Evolutionary conservation across 805 yeast species (phyloP), one percentile per base, ranked within the genome.

Genomic region (Kodamaea leandrae): DNA sequence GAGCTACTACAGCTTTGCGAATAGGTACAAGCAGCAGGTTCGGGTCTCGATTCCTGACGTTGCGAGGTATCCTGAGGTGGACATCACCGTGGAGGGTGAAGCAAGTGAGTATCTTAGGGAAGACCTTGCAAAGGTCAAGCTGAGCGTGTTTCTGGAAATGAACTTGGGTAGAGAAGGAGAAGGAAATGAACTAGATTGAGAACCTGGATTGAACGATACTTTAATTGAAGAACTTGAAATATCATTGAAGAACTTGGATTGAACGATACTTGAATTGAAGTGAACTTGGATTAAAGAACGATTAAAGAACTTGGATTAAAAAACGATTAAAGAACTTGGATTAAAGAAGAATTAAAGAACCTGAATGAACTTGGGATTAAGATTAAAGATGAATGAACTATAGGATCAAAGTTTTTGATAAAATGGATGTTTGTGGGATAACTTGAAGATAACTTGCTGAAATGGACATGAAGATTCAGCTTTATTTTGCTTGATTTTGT

Each of bases 1-100:
- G 8, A 34, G 44, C 18, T 59, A 56, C 41, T 55, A 45, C 36
- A 50, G 50, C 36, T 45, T 44, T 13, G 33, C 27, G 4, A 38
- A 21, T 5, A 48, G 44, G 26, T 49, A 46, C 29, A 57, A 56
- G 39, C 24, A 29, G 14, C n/a, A 16, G 6, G 12, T 48, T 10
- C 42, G 26, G 13, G 25, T 39, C 16, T 14, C 18, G 7, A 23
- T 47, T 23, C 42, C 38, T 2, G 32, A 26, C 27, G 21, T 27
- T 7, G 30, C 28, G 6, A 16, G 17, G 15, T 39, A 33, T 15
- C 43, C 43, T 18, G 32, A 34, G 27, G 32, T 27, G 14, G 37
- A 32, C 5, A 10, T 27, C 2, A 9, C 7, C 7, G 24, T 18
- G 10, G 41, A 20, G 10, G 30, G 26, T 10, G 19, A 18, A 15